Evolutionary conservation across 2,329 filamentous ascomycete genomes (phyloP).

Genomic region (Ceratocystis lukuohia): DNA sequence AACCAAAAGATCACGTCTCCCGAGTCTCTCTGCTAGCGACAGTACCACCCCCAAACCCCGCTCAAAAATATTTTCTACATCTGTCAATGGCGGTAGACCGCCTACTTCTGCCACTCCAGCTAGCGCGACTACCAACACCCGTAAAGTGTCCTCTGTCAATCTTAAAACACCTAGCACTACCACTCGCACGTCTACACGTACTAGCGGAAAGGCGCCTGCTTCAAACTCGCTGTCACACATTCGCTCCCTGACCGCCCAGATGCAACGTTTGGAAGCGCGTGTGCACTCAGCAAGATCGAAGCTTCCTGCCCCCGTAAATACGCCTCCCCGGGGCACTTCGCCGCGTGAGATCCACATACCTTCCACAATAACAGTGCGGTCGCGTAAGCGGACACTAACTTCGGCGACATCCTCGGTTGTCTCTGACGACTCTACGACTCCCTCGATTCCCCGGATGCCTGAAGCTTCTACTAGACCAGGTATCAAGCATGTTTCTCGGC

Average conservation of each 20-base stretch:
- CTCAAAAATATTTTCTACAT: constrained; percentile 30
- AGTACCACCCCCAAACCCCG: constrained; percentile 46
- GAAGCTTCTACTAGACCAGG: constrained; percentile 25
- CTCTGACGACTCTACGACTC: constrained; percentile 38
- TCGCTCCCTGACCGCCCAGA: constrained; percentile 83
- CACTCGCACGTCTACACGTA: constrained; percentile 36
- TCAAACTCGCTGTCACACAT: constrained; percentile 79
- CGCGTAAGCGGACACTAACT: constrained; percentile 53
- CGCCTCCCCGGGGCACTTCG: constrained; percentile 61
- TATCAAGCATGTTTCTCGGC: constrained; percentile 39
- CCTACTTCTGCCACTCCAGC: constrained; percentile 21
- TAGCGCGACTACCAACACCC: constrained; percentile 22
- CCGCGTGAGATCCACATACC: constrained; percentile 46
- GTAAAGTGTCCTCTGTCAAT: constrained; percentile 13
- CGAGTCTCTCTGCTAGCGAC: constrained; percentile 35
- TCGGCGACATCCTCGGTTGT: constrained; percentile 35
- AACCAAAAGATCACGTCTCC: constrained; percentile 32
- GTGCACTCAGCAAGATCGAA: constrained; percentile 87
- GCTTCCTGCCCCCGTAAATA: constrained; percentile 65
- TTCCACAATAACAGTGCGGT: constrained; percentile 50
- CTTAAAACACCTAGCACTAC: constrained; percentile 30
- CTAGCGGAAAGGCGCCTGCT: constrained; percentile 36
- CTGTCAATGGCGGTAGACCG: constrained; percentile 24
- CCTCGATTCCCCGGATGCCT: constrained; percentile 28
- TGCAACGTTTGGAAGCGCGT: constrained; percentile 88